Evolutionary conservation across 2,329 filamentous ascomycete genomes (phyloP).

Genomic region (Fusarium sterilihyphosum): DNA sequence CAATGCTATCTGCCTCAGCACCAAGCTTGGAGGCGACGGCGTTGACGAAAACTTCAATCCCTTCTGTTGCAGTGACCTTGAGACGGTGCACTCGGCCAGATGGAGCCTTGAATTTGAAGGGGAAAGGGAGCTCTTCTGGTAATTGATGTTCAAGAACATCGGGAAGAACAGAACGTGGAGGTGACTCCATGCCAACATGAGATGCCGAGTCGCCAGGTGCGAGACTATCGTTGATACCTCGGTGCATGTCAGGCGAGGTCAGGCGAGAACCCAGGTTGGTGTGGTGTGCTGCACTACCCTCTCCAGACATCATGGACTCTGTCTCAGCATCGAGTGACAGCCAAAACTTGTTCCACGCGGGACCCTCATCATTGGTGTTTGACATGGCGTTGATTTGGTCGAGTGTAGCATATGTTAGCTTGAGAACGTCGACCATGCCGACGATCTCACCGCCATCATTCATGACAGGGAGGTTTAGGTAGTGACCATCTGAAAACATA

Average conservation of each 20-base stretch:
- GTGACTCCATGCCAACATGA: slow-evolving; percentile 84
- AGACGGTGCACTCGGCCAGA: slow-evolving; percentile 93
- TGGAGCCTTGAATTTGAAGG: slow-evolving; percentile 99
- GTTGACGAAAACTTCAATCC: slow-evolving; percentile 80
- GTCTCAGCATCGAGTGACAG: slow-evolving; percentile 93
- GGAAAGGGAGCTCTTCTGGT: slow-evolving; percentile 81
- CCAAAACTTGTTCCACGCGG: slow-evolving; percentile 99
- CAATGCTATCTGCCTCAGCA: slow-evolving; percentile 81
- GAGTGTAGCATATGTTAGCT: slow-evolving; percentile 96
- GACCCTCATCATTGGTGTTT: slow-evolving; percentile 83
- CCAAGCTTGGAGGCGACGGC: slow-evolving; percentile 88
- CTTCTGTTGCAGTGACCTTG: slow-evolving; percentile 83
- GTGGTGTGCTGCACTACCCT: slow-evolving; percentile 78
- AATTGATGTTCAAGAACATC: slow-evolving; percentile 60
- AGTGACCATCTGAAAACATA: slow-evolving; percentile 83
- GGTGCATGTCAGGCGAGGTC: slow-evolving; percentile 80
- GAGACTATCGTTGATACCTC: slow-evolving; percentile 82
- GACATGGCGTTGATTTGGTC: slow-evolving; percentile 98
- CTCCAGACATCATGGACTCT: slow-evolving; percentile 95
- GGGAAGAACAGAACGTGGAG: slow-evolving; percentile 71
- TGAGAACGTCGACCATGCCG: slow-evolving; percentile 98
- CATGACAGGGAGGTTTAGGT: slow-evolving; percentile 98
- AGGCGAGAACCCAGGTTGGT: slow-evolving; percentile 74
- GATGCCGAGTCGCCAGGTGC: slow-evolving; percentile 95
- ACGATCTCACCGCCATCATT: slow-evolving; percentile 97